Evolutionary conservation across 2,329 filamentous ascomycete genomes (phyloP).

Genomic region (Boeremia lycopersici): DNA sequence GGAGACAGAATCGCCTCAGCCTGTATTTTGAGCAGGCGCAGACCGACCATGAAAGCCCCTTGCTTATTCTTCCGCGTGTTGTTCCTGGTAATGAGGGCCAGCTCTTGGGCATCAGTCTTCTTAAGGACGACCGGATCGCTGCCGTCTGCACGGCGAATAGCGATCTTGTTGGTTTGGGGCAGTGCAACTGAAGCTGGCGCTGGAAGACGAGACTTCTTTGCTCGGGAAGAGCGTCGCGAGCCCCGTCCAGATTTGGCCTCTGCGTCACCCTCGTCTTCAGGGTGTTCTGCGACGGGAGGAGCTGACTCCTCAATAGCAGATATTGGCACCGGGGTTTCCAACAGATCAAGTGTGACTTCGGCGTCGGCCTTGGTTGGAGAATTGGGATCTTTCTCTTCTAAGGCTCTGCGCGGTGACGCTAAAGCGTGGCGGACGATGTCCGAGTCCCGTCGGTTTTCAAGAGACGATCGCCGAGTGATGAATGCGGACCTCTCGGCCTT

Average conservation of each 20-base stretch:
- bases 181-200: slow-evolving; percentile 29
- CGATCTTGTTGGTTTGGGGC: slow-evolving; percentile 48
- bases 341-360: slow-evolving; percentile 40
- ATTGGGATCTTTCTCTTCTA: slow-evolving; percentile 56
- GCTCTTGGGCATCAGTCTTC: slow-evolving; percentile 56
- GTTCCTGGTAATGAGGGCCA: slow-evolving; percentile 51
- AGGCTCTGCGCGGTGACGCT: slow-evolving; percentile 52
- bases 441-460: slow-evolving; percentile 56
- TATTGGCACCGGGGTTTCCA: slow-evolving; percentile 35
- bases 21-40: slow-evolving; percentile 51
- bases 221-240: slow-evolving; percentile 43
- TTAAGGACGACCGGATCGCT: slow-evolving; percentile 53
- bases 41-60: slow-evolving; percentile 50
- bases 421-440: slow-evolving; percentile 54
- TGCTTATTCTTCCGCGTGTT: slow-evolving; percentile 60
- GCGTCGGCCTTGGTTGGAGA: slow-evolving; percentile 50
- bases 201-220: slow-evolving; percentile 45
- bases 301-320: slow-evolving; percentile 22
- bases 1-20: slow-evolving; percentile 34
- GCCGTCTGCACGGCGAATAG: slow-evolving; percentile 51
- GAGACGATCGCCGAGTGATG: slow-evolving; percentile 48
- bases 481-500: slow-evolving; percentile 48
- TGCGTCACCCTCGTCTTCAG: slow-evolving; percentile 20
- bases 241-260: slow-evolving; percentile 22
- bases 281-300: slow-evolving; percentile 23